Conservation (phyloP, 305 asterid genomes). For the Caryopteris hybrid region DNA sequence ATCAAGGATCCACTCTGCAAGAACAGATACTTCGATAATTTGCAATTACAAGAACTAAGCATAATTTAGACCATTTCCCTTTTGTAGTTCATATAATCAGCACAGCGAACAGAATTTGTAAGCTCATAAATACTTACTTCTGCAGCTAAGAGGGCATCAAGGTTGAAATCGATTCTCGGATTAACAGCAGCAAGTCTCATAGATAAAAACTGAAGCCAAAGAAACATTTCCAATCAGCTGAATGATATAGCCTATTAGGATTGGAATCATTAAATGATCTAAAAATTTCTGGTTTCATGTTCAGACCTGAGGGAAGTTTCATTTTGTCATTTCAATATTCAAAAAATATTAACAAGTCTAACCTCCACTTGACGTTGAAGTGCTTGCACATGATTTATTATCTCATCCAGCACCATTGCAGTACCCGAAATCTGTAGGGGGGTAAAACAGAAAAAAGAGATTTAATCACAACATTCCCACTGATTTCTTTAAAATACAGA, state of each 20-base stretch:
- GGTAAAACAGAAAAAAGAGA: not conserved
- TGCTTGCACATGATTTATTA: constrained; percentile 92
- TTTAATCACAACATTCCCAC: not conserved
- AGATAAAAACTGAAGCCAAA: constrained; percentile 72
- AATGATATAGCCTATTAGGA: not conserved
- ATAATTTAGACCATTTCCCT: not conserved
- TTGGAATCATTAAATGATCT: not conserved
- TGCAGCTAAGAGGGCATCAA: constrained; percentile 62
- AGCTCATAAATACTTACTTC: constrained; percentile 52
- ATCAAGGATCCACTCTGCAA: constrained; percentile 52
- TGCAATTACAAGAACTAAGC: not conserved
- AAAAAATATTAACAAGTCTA: not conserved
- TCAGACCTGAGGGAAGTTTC: not conserved
- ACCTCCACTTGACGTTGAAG: constrained; percentile 99
- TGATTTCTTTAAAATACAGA: not conserved
- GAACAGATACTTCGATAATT: not conserved
- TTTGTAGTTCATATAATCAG: not conserved
- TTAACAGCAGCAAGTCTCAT: constrained; percentile 97
- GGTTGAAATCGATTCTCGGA: constrained; percentile 77
- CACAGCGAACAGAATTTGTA: not conserved
- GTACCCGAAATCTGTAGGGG: constrained; percentile 87
- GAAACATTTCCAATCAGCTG: constrained; percentile 24
- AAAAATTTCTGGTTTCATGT: not conserved
- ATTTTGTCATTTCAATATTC: not conserved
- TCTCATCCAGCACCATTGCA: constrained; percentile 98